Evolutionary conservation across 495 filamentous ascomycete species (phyloP).

Genomic region (Margaritispora aquatica): DNA sequence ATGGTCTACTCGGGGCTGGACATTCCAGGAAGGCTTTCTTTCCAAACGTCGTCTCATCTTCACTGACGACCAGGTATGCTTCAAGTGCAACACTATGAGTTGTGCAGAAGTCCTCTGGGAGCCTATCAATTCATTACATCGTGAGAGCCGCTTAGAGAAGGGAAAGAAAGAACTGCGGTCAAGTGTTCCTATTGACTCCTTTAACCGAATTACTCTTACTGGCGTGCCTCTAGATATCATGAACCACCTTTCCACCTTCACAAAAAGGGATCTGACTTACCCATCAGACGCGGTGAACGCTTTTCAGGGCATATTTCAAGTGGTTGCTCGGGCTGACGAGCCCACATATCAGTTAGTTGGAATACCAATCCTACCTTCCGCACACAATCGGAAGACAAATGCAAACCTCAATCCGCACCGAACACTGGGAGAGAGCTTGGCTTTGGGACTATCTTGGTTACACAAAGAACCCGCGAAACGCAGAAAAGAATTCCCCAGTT

Average conservation of each 20-base stretch:
- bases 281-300: slow-evolving; percentile 3
- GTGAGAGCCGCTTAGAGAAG: not conserved
- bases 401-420: not conserved
- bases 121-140: not conserved
- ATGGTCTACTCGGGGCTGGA: slow-evolving; percentile 36
- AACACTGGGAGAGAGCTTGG: not conserved
- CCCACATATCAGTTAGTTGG: slow-evolving; percentile 1
- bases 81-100: slow-evolving; percentile 29
- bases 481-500: not conserved
- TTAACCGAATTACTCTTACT: not conserved
- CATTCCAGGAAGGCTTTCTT: slow-evolving; percentile 18
- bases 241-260: not conserved
- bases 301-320: slow-evolving; percentile 4
- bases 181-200: not conserved
- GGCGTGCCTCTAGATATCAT: not conserved
- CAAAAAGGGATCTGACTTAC: not conserved
- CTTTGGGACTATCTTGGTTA: not conserved
- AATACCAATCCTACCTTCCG: not conserved
- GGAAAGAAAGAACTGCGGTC: not conserved
- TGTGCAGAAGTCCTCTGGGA: slow-evolving; percentile 13
- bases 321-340: not conserved
- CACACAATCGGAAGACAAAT: not conserved
- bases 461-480: not conserved
- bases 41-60: slow-evolving; percentile 27
- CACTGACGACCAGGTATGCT: slow-evolving; percentile 29